A percentile compares a stretch with the other conserved stretches of the same genome.
These are phyloP conservation scores for Gardenia jasminoides DNA, from an alignment of 257 asterid genomes.

Conservation along the genomic window DNA sequence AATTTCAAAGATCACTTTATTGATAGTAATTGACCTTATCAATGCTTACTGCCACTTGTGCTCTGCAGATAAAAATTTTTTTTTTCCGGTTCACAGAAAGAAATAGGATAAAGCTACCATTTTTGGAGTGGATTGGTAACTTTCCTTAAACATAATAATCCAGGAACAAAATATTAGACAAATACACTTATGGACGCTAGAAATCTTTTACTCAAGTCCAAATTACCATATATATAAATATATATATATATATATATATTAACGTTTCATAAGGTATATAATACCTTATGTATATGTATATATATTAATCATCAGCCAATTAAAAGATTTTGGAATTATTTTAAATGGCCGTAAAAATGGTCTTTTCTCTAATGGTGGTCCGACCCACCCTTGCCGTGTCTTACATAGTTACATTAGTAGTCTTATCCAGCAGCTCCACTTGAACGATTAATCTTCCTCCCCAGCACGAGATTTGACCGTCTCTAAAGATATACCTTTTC, in stretches of 20 bases:
- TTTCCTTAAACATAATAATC: no score
- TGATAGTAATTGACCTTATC: no score
- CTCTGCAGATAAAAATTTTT: no score
- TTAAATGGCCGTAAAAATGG: not conserved
- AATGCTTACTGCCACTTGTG: no score
- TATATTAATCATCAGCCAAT: not conserved
- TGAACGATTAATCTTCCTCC: not conserved
- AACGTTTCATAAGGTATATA: not conserved
- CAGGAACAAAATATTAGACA: no score
- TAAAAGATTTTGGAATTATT: not conserved
- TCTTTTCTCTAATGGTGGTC: slow-evolving; percentile 18
- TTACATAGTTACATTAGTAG: not conserved
- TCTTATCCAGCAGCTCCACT: slow-evolving; percentile 5
- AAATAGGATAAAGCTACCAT: no score
- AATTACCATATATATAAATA: no score
- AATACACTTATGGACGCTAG: no score
- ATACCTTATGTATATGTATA: not conserved
- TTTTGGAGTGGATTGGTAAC: not conserved
- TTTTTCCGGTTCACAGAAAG: no score
- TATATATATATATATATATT: not conserved
- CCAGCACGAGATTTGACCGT: slow-evolving; percentile 15
- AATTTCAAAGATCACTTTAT: no score
- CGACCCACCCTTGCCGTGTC: slow-evolving; percentile 24
- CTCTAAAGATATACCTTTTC: not conserved
- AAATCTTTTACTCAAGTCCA: no score